Evolutionary conservation across 2,329 filamentous ascomycete species (phyloP), one percentile per base, ranked within the genome.

Genomic region (Orbilia quercus): DNA sequence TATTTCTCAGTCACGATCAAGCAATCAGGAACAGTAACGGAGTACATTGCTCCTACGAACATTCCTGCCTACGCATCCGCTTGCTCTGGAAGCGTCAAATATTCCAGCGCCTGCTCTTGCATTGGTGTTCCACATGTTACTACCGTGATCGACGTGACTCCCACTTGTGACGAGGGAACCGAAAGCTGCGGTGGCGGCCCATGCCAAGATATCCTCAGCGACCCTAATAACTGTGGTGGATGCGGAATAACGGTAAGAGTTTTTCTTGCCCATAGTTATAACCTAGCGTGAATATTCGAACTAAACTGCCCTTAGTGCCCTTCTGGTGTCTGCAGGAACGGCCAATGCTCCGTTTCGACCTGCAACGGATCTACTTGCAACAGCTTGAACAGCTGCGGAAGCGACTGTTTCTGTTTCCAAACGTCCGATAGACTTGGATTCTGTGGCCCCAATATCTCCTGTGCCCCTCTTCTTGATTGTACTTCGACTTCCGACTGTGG

Each of bases 21-120:
- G 11, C 22, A 34, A 23, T 45, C 28, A 9, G 28, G 28, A 31
- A 31, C 28, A 31, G 28, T n/a, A 9, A 48, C 55, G 7, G 34
- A 28, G 55, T 60, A 48, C 2, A 6, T 59, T 16, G 18, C 51
- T 45, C 9, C 16, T 18, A 31, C 28, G 4, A 9, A 31, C 9
- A 69, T 77, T 36, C 77, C 77, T 7, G 55, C 74, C 1, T 78
- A 78, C 47, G 77, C 77, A 4, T 75, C 76, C 1, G 74, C 76
- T 16, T 78, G 77, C 73, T 75, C 74, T n/a, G 71, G 72, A 23
- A 38, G 69, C 23, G 64, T 60, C 11, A 67, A 67, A 51, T 78
- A 78, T 58, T 73, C 75, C 20, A 77, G 76, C n/a, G 77, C 77
- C 20, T 78, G 77, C 75, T 73, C 72, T 1, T 78, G 77, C 69